Base-by-base conservation (phyloP, 2,329 filamentous ascomycete species). In the Nothomitra cinnamomea region DNA sequence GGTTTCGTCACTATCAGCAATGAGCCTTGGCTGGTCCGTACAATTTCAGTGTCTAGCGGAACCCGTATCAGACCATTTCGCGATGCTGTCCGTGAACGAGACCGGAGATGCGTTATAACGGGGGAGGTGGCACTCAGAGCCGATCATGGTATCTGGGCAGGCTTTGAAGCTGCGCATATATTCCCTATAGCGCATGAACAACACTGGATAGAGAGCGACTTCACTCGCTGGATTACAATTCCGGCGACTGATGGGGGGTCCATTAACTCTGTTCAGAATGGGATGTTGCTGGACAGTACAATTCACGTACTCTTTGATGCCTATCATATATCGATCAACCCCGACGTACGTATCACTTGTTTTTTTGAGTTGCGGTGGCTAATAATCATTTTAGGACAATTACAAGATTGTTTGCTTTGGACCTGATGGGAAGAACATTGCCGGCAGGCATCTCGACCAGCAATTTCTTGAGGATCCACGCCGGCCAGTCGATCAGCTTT, bases 211-310 rank as follows among this genome's bases (percentile, higher is more conserved):
- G 32, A 54, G 6, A 13, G 55, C 5, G 55, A 58, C 50, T 61
- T 52, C 51, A 28, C 53, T 19, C 45, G 50, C n/a, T 61, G 56
- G 49, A 53, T 57, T 19, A 58, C 54, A 12, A 56, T 41, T 51
- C 12, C 41, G 8, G 36, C 54, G 3, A 42, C 53, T 22, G 32
- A 54, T 55, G 56, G 54, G 8, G 52, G 53, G 15, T 52, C 35
- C 2, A 61, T 63, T 10, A 59, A 63, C 52, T 62, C 60, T 7
- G 49, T 59, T 15, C 60, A 63, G 48, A 64, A 63, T 57, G 62
- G 62, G 4, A 28, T 64, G 15, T 57, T 63, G 6, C 55, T 64
- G 2, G 36, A 17, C 1, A n/a, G 24, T 3, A 36, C 53, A 42
- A 50, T 62, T 15, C 62, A 62, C 50, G 1, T 36, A 6, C 45